Conservation (phyloP, 2,329 filamentous ascomycete genomes). For the Hymenotorrendiella dingleyae region DNA sequence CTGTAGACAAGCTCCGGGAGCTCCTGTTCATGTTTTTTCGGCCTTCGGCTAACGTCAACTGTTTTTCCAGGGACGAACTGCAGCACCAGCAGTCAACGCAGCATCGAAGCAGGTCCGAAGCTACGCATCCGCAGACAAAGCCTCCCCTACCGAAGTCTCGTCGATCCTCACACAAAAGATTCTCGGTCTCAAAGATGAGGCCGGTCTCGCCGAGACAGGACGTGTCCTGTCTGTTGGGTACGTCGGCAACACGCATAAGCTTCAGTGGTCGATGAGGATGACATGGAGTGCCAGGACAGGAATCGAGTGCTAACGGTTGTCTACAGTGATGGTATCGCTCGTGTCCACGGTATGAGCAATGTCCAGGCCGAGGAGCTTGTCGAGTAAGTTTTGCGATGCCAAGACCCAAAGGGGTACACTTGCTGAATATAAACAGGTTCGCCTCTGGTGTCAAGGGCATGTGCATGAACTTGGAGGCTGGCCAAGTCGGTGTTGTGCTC, state of each 20-base stretch:
- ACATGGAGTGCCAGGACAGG: conserved; percentile 6
- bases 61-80: conserved; percentile 72
- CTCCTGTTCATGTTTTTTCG: conserved; percentile 34
- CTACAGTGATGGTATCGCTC: conserved; percentile 97
- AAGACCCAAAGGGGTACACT: conserved; percentile 7
- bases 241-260: conserved; percentile 37
- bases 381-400: conserved; percentile 64
- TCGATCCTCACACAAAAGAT: conserved; percentile 99
- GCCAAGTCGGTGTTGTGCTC: conserved; percentile 99
- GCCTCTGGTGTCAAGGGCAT: conserved; percentile 99
- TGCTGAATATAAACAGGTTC: conserved; percentile 57
- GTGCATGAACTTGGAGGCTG: conserved; percentile 99
- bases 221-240: conserved; percentile 99
- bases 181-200: conserved; percentile 95
- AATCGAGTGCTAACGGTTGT: conserved; percentile 18
- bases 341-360: conserved; percentile 99
- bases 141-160: conserved; percentile 94
- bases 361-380: conserved; percentile 99
- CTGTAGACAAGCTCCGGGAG: conserved; percentile 33
- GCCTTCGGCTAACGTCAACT: conserved; percentile 49
- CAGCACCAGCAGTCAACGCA: conserved; percentile 70
- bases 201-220: conserved; percentile 94
- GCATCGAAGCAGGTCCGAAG: conserved; percentile 68
- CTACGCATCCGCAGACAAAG: conserved; percentile 92
- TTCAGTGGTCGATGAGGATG: conserved; percentile 11